A percentile compares a stretch with the other conserved stretches of the same genome.
These are phyloP conservation scores for Lipomyces lipofer DNA, from an alignment of 805 yeast genomes.

Conservation along the genomic window DNA sequence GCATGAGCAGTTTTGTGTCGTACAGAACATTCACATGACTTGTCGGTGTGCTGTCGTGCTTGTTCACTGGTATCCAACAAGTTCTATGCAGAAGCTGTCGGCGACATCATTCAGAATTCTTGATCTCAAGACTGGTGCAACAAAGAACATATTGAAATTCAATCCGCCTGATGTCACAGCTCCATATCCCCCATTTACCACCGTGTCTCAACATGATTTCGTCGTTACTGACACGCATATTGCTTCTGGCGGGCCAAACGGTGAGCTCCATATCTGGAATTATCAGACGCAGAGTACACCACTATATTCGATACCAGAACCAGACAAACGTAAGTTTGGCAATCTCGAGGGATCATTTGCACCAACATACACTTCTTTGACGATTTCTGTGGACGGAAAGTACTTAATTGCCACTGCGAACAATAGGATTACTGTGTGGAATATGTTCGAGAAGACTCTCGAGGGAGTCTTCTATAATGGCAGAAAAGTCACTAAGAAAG, in stretches of 20 bases:
- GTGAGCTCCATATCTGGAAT: constrained; percentile 18
- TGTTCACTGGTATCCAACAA: constrained; percentile 22
- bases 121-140: constrained; percentile 11
- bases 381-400: constrained; percentile 19
- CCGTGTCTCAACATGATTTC: constrained; percentile 13
- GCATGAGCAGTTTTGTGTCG: constrained; percentile 19
- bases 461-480: constrained; percentile 20
- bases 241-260: constrained; percentile 19
- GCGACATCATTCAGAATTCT: constrained; percentile 19
- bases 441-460: constrained; percentile 13
- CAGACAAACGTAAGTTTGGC: background rate
- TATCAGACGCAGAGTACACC: constrained; percentile 7
- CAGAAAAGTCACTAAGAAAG: constrained; percentile 11
- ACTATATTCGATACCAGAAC: constrained; percentile 8
- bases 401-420: constrained; percentile 12
- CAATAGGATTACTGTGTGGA: constrained; percentile 17
- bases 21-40: constrained; percentile 16
- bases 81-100: constrained; percentile 21
- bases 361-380: constrained; percentile 6
- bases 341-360: background rate
- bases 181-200: constrained; percentile 8
- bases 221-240: constrained; percentile 20
- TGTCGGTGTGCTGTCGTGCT: constrained; percentile 14
- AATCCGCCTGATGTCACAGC: background rate
- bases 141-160: constrained; percentile 6